These are phyloP conservation scores for Phytophthora colocasiae DNA, from an alignment of 352 stramenopile genomes.

Conservation along the genomic window DNA sequence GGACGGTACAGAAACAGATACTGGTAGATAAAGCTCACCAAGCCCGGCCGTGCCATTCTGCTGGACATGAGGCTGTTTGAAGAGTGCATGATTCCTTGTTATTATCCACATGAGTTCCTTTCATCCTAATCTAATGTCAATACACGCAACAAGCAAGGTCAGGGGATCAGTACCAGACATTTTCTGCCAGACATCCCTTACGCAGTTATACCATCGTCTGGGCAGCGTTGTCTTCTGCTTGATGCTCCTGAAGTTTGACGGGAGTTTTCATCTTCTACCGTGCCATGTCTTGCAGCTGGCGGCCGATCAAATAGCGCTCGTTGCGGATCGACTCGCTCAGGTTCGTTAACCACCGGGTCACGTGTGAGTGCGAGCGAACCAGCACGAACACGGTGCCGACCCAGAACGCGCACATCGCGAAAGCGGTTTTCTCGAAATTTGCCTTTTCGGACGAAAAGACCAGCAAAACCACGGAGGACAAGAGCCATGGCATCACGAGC, in stretches of 20 bases:
- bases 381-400: constrained; percentile 48
- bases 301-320: constrained; percentile 88
- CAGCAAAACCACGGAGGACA: constrained; percentile 52
- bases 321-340: constrained; percentile 88
- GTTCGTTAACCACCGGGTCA: constrained; percentile 68
- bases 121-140: constrained; percentile 44
- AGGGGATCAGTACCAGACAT: constrained; percentile 3
- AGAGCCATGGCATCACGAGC: constrained; percentile 61
- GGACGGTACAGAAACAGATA: constrained; percentile 1
- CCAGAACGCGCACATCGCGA: constrained; percentile 58
- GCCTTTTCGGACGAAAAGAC: constrained; percentile 45
- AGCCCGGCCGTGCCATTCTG: background rate
- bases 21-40: background rate
- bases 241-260: constrained; percentile 13
- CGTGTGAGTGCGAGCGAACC: constrained; percentile 52
- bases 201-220: background rate
- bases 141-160: constrained; percentile 34
- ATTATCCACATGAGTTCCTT: constrained; percentile 40
- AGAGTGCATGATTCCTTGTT: constrained; percentile 20
- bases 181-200: constrained; percentile 9
- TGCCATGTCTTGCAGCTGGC: constrained; percentile 87
- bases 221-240: background rate
- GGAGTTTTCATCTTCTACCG: constrained; percentile 46
- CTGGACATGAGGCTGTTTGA: background rate
- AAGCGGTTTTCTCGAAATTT: constrained; percentile 59